phyloP scores from a whole-genome alignment of 179 eudicot genomes.

The Camellia oleifera region DNA sequence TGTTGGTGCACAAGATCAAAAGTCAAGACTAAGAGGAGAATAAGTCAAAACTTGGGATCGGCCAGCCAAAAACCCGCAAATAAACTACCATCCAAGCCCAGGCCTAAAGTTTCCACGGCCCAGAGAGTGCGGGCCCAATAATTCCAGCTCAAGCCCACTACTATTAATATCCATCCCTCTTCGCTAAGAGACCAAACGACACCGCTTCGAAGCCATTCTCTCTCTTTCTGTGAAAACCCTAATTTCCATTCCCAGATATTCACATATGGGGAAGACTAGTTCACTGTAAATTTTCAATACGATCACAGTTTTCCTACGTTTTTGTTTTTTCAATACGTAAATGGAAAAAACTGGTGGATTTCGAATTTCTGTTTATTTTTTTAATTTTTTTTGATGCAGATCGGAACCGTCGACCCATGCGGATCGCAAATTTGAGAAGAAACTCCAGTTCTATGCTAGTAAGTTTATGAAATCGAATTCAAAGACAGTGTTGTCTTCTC shows the following conservation, averaged over 20 bases:
- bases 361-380: neutral
- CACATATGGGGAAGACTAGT: slow-evolving; percentile 22
- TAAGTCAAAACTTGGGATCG: too few relatives aligned
- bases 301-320: neutral
- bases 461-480: slow-evolving; percentile 19
- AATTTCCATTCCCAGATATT: neutral
- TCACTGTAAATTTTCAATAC: neutral
- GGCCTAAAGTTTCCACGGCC: too few relatives aligned
- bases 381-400: slow-evolving; percentile 25
- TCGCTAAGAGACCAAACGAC: too few relatives aligned
- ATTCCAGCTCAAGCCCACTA: neutral
- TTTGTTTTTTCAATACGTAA: neutral
- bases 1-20: too few relatives aligned
- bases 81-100: too few relatives aligned
- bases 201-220: too few relatives aligned
- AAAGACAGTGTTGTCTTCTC: neutral
- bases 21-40: too few relatives aligned
- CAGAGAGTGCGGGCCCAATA: too few relatives aligned
- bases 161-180: too few relatives aligned
- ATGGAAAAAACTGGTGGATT: neutral
- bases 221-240: neutral
- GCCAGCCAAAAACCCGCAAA: too few relatives aligned
- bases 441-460: slow-evolving; percentile 70
- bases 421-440: slow-evolving; percentile 74
- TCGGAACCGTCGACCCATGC: slow-evolving; percentile 38